A percentile compares a stretch with the other conserved stretches of the same genome.
Evolutionary conservation across 2,329 filamentous ascomycete genomes (phyloP).

Genomic region (Sporothrix phasma): DNA sequence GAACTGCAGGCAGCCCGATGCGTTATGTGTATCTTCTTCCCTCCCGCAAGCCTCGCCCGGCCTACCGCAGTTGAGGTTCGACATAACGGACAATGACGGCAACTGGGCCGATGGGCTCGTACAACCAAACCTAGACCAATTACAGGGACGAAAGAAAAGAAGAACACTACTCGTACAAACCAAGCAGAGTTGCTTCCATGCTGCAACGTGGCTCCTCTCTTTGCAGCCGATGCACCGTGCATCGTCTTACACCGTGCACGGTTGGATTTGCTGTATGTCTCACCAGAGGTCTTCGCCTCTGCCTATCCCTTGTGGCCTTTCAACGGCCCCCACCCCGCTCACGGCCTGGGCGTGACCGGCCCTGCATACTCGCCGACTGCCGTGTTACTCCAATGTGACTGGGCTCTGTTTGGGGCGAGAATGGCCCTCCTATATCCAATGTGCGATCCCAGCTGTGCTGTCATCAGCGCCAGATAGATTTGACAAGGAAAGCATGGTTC

Average conservation of each 20-base stretch:
- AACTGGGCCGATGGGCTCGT: background rate
- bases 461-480: background rate
- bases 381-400: background rate
- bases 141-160: too few species aligned
- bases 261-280: background rate
- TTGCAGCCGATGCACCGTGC: background rate
- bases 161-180: too few species aligned
- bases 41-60: background rate
- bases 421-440: too few species aligned
- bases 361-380: background rate
- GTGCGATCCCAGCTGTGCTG: too few species aligned
- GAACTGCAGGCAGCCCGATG: background rate
- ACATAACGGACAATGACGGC: background rate
- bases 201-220: constrained; percentile 6
- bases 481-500: background rate
- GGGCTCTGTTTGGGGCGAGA: background rate
- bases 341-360: background rate
- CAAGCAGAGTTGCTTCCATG: background rate
- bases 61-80: background rate
- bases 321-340: background rate
- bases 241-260: background rate
- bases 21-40: background rate
- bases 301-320: background rate
- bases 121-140: background rate
- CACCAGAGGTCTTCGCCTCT: background rate